phyloP scores from a whole-genome alignment of 208 protist species.

The Leishmania tarentolae region DNA sequence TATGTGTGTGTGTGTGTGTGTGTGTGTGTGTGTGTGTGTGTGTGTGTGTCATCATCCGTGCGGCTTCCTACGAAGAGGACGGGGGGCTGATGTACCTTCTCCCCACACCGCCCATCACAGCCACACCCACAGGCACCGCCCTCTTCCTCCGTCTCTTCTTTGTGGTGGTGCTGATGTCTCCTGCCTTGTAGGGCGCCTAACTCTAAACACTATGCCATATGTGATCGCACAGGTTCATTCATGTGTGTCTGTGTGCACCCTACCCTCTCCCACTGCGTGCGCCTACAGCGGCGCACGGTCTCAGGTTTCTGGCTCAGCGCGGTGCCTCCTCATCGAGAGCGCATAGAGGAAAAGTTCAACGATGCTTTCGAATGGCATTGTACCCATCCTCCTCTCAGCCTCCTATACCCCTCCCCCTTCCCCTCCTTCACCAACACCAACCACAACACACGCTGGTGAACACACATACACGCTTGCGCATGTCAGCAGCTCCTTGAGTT shows the following conservation, averaged over 20 bases:
- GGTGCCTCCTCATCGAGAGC: not conserved
- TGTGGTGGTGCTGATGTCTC: slow-evolving; percentile 1
- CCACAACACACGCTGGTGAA: not conserved
- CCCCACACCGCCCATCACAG: not conserved
- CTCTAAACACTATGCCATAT: not conserved
- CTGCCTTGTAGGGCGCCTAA: slow-evolving; percentile 1
- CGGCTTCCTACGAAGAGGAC: not conserved
- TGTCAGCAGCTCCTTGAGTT: not conserved
- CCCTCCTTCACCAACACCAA: not conserved
- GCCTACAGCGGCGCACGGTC: not conserved
- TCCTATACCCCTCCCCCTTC: not conserved
- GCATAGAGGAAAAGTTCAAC: not conserved
- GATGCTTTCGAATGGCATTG: not conserved
- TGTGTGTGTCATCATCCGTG: not conserved
- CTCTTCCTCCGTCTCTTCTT: slow-evolving; percentile 6
- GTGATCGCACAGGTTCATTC: not conserved
- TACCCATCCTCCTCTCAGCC: not conserved
- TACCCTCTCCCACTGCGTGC: not conserved
- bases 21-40: not conserved
- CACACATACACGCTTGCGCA: slow-evolving; percentile 3
- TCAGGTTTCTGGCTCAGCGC: not conserved
- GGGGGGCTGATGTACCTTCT: not conserved
- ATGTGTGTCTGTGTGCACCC: not conserved
- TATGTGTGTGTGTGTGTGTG: not conserved
- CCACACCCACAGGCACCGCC: not conserved